Conservation (phyloP, 768 basidiomycete species). For the Cystofilobasidium bisporidii region DNA sequence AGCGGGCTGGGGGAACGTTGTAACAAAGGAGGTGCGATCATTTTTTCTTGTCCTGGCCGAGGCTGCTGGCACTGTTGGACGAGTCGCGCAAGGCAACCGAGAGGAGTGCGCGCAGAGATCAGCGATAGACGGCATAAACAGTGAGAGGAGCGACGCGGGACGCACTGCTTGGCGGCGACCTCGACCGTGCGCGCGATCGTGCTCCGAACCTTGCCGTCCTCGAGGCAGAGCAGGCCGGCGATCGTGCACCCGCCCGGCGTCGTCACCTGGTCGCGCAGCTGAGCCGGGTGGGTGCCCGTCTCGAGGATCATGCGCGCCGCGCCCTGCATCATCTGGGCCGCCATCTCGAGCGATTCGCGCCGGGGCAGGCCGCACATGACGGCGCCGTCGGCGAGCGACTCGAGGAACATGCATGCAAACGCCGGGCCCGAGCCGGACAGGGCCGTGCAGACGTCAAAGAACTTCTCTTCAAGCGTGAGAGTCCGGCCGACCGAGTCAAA, state of each 20-base stretch:
- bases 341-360: slow-evolving; percentile 84
- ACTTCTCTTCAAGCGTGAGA: slow-evolving; percentile 92
- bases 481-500: slow-evolving; percentile 96
- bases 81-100: no score
- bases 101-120: neutral
- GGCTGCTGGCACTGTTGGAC: slow-evolving; percentile 1
- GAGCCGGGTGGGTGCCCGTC: slow-evolving; percentile 81
- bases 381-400: slow-evolving; percentile 97
- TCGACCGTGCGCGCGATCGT: slow-evolving; percentile 94
- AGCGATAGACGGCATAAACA: neutral
- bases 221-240: slow-evolving; percentile 86
- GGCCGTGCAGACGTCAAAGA: slow-evolving; percentile 97
- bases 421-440: slow-evolving; percentile 93
- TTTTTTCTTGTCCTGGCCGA: slow-evolving; percentile 21
- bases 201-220: slow-evolving; percentile 84
- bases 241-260: slow-evolving; percentile 98
- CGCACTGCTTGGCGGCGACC: slow-evolving; percentile 66
- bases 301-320: slow-evolving; percentile 91
- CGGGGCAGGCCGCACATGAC: slow-evolving; percentile 99
- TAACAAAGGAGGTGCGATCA: neutral
- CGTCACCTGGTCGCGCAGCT: slow-evolving; percentile 93
- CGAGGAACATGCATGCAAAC: slow-evolving; percentile 90
- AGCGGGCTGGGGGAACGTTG: no score
- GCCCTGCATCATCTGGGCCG: slow-evolving; percentile 91
- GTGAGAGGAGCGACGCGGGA: neutral